Evolutionary conservation across 164 flowering plant genomes (phyloP), one percentile per base, ranked within the genome.

Genomic region (Magnolia changhungtana): DNA sequence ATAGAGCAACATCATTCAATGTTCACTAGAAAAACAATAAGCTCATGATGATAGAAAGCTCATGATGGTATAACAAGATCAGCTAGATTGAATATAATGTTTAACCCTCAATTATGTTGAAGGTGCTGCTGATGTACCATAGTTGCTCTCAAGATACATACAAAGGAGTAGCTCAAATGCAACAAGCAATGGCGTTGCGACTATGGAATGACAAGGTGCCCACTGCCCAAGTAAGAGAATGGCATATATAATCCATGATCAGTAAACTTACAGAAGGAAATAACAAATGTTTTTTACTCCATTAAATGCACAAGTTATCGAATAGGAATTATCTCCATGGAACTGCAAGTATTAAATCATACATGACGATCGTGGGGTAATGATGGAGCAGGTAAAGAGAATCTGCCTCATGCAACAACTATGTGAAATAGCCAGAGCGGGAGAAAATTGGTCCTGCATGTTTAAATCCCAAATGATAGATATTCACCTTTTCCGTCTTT

Each of bases 141-240:
- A 75, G 72, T 83, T 16, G 84, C 96, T 91, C 85, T 92, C 97
- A 27, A 94, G 92, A 83, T 91, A 89, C 82, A 91, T 86, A 84
- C 96, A 92, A 80, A 92, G 96, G 55, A 94, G 96, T 71, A 94
- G 83, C 80, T 94, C 98, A 82, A 94, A 94, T 77, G 96, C 87
- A 79, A 94, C 79, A 76, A 92, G 89, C 88, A 94, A 82, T 13
- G 97, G 96, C 67, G 85, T 88, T 1, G 97, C 91, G 66, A 90
- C 93, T 71, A 94, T 80, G 19, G 97, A 89, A 87, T 94, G 97
- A 80, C 97, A 94, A 8, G 98, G 98, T 75, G 98, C 98, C 98
- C 98, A 94, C 98, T 92, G 88, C 59, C 59, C 59, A 85, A 76
- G 65, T 82, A 75, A 31, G 69, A 52, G 59, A 52, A 8, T 27